phyloP scores from a whole-genome alignment of 2,329 filamentous ascomycete species.

The Scedosporium dehoogii region DNA sequence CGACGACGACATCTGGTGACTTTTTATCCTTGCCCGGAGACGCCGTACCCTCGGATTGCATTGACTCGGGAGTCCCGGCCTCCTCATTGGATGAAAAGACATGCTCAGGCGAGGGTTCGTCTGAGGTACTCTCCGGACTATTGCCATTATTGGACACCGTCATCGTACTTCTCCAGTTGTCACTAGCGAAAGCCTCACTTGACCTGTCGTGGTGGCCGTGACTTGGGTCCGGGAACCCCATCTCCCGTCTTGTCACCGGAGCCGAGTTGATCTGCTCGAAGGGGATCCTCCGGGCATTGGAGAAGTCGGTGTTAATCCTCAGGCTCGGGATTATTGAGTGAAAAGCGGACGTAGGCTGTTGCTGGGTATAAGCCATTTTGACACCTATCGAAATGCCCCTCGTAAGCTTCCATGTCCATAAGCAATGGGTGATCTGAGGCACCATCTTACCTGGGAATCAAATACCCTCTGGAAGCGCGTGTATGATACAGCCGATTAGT shows the following conservation, averaged over 20 bases:
- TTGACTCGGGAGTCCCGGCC: neutral
- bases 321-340: neutral
- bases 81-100: slow-evolving; percentile 1
- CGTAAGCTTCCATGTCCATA: neutral
- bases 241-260: slow-evolving; percentile 1
- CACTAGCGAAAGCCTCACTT: slow-evolving; percentile 2
- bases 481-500: neutral
- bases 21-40: neutral
- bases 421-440: neutral
- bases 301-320: slow-evolving; percentile 2
- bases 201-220: neutral
- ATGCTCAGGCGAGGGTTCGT: neutral
- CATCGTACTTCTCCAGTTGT: slow-evolving; percentile 4
- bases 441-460: neutral
- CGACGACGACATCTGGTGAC: neutral
- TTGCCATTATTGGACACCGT: neutral
- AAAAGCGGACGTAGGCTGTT: neutral
- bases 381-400: neutral
- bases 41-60: neutral
- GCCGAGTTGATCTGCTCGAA: slow-evolving; percentile 6
- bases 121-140: neutral
- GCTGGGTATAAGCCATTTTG: slow-evolving; percentile 1
- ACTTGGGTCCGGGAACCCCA: neutral
- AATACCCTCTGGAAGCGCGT: neutral
- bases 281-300: neutral